phyloP scores from a whole-genome alignment of 306 rosid species.

The Gleditsia sinensis region DNA sequence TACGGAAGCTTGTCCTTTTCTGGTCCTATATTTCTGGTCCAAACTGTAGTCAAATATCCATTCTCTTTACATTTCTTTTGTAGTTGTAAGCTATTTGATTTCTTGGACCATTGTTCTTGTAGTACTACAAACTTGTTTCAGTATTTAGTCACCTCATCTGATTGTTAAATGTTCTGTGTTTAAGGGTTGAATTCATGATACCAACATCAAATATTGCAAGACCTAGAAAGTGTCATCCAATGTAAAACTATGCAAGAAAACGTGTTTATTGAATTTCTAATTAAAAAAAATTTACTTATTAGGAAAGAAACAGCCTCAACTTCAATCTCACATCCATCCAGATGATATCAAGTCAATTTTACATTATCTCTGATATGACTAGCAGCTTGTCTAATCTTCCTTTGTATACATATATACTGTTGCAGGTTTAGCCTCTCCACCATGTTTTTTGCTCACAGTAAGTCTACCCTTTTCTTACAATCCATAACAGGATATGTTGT shows the following conservation, averaged over 20 bases:
- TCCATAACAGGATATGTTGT: neutral
- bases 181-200: neutral
- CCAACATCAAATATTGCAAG: neutral
- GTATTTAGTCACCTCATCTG: neutral
- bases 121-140: neutral
- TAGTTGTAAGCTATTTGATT: neutral
- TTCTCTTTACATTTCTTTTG: neutral
- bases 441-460: conserved; percentile 77
- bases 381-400: neutral
- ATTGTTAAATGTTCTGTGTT: neutral
- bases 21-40: neutral
- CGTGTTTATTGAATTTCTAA: neutral
- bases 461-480: conserved; percentile 35
- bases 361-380: neutral
- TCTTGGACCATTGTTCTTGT: neutral
- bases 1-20: neutral
- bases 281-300: neutral
- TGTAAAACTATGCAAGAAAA: neutral
- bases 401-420: neutral
- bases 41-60: neutral
- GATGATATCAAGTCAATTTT: neutral
- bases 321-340: neutral
- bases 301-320: neutral
- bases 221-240: neutral
- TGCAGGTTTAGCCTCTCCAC: conserved; percentile 77